Conservation (phyloP, 306 rosid genomes). For the Corylus heterophylla region DNA sequence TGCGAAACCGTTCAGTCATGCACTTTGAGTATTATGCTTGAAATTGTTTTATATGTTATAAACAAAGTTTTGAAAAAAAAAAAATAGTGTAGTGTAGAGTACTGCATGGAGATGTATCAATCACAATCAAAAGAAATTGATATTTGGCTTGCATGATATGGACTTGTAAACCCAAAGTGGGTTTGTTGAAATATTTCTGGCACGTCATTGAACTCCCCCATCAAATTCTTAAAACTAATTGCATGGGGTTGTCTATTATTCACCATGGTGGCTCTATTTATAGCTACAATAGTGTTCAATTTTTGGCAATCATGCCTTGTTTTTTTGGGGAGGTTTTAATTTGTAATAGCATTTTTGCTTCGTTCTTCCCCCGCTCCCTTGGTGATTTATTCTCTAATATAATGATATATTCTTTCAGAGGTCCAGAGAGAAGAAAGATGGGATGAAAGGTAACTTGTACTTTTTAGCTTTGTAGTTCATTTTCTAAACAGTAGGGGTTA, state of each 20-base stretch:
- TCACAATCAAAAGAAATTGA: neutral
- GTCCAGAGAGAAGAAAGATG: conserved; percentile 44
- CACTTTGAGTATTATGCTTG: neutral
- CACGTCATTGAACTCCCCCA: neutral
- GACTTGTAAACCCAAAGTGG: neutral
- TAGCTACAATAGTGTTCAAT: neutral
- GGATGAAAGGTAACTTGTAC: conserved; percentile 35
- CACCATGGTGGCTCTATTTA: neutral
- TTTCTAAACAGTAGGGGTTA: too few relatives aligned
- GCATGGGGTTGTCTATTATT: neutral
- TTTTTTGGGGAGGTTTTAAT: neutral
- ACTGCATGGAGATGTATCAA: neutral
- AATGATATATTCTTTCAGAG: conserved; percentile 32
- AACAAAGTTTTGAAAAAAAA: neutral
- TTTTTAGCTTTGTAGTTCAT: too few relatives aligned
- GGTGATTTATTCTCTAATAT: neutral
- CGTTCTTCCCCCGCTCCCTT: neutral
- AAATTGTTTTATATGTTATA: neutral
- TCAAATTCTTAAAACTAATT: neutral
- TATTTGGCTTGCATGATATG: neutral
- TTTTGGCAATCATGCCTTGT: neutral
- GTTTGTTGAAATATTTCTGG: neutral
- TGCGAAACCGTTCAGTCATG: neutral
- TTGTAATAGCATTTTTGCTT: neutral
- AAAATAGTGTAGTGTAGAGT: neutral